These are phyloP conservation scores for Stropharia rugosoannulata DNA, from an alignment of 768 basidiomycete genomes.

Conservation along the genomic window DNA sequence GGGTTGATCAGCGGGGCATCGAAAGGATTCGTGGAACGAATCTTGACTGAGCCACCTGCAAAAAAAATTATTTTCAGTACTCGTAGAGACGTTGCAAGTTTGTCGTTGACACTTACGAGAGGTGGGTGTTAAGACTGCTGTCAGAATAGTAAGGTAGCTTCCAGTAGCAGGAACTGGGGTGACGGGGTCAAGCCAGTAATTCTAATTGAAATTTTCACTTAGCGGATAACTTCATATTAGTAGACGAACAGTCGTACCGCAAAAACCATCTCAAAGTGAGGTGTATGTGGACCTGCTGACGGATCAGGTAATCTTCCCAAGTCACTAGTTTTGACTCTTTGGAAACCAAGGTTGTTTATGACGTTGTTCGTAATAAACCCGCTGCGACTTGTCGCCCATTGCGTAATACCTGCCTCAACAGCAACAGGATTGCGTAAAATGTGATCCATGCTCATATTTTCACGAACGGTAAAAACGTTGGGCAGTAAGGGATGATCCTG, in stretches of 20 bases:
- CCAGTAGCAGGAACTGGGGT: constrained; percentile 20
- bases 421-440: constrained; percentile 19
- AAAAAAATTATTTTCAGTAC: background rate
- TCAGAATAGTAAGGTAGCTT: constrained; percentile 26
- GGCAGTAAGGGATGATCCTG: constrained; percentile 35
- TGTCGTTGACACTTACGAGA: constrained; percentile 24
- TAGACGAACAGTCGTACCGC: constrained; percentile 14
- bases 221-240: background rate
- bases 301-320: constrained; percentile 26
- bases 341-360: constrained; percentile 27
- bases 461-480: constrained; percentile 23
- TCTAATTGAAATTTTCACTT: constrained; percentile 3
- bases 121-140: constrained; percentile 28
- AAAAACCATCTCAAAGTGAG: constrained; percentile 31
- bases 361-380: constrained; percentile 27
- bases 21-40: constrained; percentile 49
- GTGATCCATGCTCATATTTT: constrained; percentile 23
- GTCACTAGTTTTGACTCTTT: constrained; percentile 26
- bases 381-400: constrained; percentile 25
- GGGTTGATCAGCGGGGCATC: constrained; percentile 46
- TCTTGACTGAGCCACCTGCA: constrained; percentile 37
- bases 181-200: constrained; percentile 9
- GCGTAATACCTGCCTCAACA: constrained; percentile 13
- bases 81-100: background rate
- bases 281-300: constrained; percentile 24